Evolutionary conservation across 257 asterid genomes (phyloP).

Genomic region (Mentha longifolia): DNA sequence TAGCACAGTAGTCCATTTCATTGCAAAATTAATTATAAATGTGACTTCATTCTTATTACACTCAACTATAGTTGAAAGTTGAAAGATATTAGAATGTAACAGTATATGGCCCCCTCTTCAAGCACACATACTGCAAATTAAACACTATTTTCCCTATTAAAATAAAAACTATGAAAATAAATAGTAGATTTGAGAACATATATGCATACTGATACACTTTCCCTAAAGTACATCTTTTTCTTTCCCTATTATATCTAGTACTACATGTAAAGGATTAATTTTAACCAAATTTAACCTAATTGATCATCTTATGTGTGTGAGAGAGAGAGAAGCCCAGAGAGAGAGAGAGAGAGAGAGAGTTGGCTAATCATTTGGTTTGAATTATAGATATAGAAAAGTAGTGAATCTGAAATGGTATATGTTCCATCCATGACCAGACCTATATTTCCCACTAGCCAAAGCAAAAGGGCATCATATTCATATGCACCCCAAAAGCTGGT

Average conservation of each 20-base stretch:
- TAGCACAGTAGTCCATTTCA: not conserved
- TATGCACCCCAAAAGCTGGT: conserved; percentile 67
- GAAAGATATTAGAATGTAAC: not conserved
- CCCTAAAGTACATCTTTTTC: not conserved
- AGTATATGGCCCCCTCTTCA: not conserved
- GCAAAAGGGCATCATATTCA: conserved; percentile 63
- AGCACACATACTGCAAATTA: not conserved
- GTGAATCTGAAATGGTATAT: conserved; percentile 49
- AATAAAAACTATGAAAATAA: not conserved
- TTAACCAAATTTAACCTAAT: too few relatives aligned
- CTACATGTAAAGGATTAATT: too few relatives aligned
- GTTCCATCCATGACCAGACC: conserved; percentile 62
- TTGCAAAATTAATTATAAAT: not conserved
- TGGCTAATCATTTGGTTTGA: conserved; percentile 46
- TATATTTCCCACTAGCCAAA: conserved; percentile 62
- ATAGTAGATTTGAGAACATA: not conserved
- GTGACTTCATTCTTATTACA: not conserved
- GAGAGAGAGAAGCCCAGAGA: conserved; percentile 19
- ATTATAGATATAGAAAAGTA: conserved; percentile 25
- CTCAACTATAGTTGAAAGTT: not conserved
- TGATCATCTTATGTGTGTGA: not conserved
- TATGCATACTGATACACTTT: not conserved
- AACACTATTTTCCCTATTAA: not conserved
- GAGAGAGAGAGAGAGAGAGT: conserved; percentile 30
- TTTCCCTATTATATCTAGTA: not conserved